Base-by-base conservation (phyloP, 495 filamentous ascomycete genomes). In the Paragyromitra xinjiangensis region DNA sequence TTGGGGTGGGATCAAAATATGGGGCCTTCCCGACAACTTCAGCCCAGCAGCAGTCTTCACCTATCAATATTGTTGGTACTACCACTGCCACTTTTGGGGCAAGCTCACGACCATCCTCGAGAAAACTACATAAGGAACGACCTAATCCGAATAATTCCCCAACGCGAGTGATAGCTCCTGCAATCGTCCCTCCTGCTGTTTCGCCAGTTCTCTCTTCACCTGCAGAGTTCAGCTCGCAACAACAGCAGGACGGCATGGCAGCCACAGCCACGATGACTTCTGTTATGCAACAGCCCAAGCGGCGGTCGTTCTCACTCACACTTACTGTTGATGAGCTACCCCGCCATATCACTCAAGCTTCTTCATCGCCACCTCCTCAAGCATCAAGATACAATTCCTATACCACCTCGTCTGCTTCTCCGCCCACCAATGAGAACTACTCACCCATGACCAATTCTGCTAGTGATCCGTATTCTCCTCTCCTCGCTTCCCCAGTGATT, bases 1-100 rank as follows among this genome's bases (percentile, higher is more conserved):
- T 58, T 12, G 40, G 37, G 51, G 53, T 16, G 50, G 40, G 71
- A 61, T 74, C 71, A 74, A 74, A 68, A 74, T 51, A 74, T 61
- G 26, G 53, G 64, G 12, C 19, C 42, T 53, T 39, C 64, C 71
- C 53, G 16, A n/a, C 40, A 59, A 19, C 39, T 29, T 69, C 70
- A 58, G 34, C 64, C 50, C 63, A 58, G 34, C 71, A 73, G 22
- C 70, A 73, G 24, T 14, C 51, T 16, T 50, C 39, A 73, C 63
- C 71, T 29, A 40, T n/a, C 26, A 55, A 19, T 14, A 24, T n/a
- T 0, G 19, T 39, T 63, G 29, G 34, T 63, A 3, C 59, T 7
- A 24, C 59, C 59, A 42, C 59, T n/a, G 3, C 59, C 9, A 22
- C 26, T 50, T 11, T 24, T 22, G 19, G n/a, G 3, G 8, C 26